These are phyloP conservation scores for Wakefieldia striispora DNA, from an alignment of 768 basidiomycete species.

Conservation along the genomic window DNA sequence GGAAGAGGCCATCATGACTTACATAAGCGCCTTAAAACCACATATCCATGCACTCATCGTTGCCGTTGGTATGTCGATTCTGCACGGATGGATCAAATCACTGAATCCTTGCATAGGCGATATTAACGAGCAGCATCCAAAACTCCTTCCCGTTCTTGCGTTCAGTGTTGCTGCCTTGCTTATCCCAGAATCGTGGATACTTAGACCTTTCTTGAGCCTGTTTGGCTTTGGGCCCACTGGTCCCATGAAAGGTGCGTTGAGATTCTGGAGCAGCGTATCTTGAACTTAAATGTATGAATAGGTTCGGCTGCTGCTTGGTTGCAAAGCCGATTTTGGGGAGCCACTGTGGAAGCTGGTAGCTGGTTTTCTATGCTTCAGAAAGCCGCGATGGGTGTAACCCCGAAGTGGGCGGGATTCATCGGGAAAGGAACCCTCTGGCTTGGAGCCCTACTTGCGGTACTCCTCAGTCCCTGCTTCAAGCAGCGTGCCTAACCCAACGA, in stretches of 20 bases:
- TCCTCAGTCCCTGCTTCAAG: too few relatives aligned
- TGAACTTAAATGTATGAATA: background rate
- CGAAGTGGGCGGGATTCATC: background rate
- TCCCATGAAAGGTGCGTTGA: background rate
- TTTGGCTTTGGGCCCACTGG: background rate
- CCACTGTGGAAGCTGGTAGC: background rate
- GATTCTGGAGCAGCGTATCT: background rate
- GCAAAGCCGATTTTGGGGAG: background rate
- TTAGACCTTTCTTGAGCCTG: background rate
- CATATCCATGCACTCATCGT: background rate
- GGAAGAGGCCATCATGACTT: background rate
- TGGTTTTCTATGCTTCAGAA: background rate
- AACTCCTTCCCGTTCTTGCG: background rate
- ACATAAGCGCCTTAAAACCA: background rate
- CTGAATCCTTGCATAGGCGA: background rate
- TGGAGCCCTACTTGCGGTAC: background rate
- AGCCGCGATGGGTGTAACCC: background rate
- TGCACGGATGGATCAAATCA: too few relatives aligned
- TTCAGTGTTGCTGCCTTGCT: background rate
- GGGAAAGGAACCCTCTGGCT: background rate
- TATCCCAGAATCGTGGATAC: background rate
- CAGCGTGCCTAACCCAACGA: too few relatives aligned
- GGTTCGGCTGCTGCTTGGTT: background rate
- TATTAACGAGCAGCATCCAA: background rate
- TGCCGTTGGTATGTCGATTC: background rate